Evolutionary conservation across 139 green algal genomes (phyloP), one percentile per base, ranked within the genome.

Genomic region (Auxenochlorella pyrenoidosa): DNA sequence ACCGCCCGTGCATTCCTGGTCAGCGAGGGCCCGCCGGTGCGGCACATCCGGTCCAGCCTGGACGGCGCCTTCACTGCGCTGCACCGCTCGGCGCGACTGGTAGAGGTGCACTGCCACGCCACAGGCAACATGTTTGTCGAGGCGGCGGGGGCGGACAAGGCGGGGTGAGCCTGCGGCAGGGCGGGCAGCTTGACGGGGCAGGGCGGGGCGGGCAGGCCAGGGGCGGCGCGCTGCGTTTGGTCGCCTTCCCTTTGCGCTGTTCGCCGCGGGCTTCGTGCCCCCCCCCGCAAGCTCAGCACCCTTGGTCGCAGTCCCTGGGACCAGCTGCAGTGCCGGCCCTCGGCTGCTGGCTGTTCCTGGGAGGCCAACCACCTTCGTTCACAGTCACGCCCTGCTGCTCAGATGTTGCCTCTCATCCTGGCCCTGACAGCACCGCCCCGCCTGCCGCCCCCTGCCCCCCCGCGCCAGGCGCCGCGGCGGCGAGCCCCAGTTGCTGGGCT

Each of bases 111-210:
- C 41, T 85, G 76, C 79, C 86, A 87, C 44, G 41, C 65, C 77
- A 86, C 72, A 4, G 86, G 86, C 43, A 83, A 82, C 60, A 83
- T 90, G 79, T 90, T 90, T 77, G 66, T 90, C 41, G 86, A 90
- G 73, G 43, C 63, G 32, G 36, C 86, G 15, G 43, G 66, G 38
- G 66, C 83, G 3, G 84, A 83, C 84, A 68, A 76, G 59, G 51
- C 82, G 38, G 73, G 73, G 84, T 88, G 84, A 51, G 84, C 24
- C 47, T 18, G 72, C 38, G 18, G 24, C 21, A 60, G 66, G 30
- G 66, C 30, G 2, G 30, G 66, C 32, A 41, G 66, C 66, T 26
- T 8, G 54, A 1, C 0, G 40, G 71, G 3, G 21, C 34, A 32
- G 30, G 70, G 5, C 36, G 16, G 70, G 36, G 30, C 30, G 70